Base-by-base conservation (phyloP, 176 grass and related monocot genomes). In the Paspalum notatum region DNA sequence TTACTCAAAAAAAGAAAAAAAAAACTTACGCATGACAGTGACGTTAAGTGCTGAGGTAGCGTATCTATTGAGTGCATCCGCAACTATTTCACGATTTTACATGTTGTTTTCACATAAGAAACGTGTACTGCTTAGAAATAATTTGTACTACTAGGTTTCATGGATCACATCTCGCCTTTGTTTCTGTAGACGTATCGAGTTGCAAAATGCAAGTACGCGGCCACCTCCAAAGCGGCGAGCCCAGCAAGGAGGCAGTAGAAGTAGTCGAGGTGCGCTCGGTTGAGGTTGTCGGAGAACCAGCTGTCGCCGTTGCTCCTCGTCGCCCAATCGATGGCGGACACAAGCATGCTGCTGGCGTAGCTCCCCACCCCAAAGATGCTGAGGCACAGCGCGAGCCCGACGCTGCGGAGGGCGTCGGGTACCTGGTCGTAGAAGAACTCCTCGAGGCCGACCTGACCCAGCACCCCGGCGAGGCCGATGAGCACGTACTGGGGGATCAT, bases 401-500 rank as follows among this genome's bases (percentile, higher is more conserved):
- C 68, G 45, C 68, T 84, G n/a, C 90, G 71, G 63, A 98, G 88
- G 2, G 68, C 25, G 60, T 84, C 40, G 12, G 40, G 58, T 16
- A 63, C 4, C 44, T 37, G 59, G 25, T 62, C 58, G 24, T 63
- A 98, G 75, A 37, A 62, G 42, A 46, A 37, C 24, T 47, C 75
- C 15, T 62, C 17, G 43, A 62, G 59, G 10, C 43, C 75, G 8
- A 77, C 22, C 6, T 27, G 6, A 17, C 68, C 68, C 22, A 71
- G 8, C 68, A 71, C 68, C 1, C 7, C 68, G 22, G 68, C 68
- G 11, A 71, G 68, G n/a, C 68, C 68, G 42, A 71, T 48, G 15
- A 64, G 26, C 3, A 79, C 44, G 49, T 90, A 94, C 32, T 94
- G 94, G 3, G 89, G 94, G 49, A 94, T 63, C 87, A 97, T 40